These are phyloP conservation scores for Nicotiana benthamiana DNA, from an alignment of 257 asterid genomes.

Conservation along the genomic window DNA sequence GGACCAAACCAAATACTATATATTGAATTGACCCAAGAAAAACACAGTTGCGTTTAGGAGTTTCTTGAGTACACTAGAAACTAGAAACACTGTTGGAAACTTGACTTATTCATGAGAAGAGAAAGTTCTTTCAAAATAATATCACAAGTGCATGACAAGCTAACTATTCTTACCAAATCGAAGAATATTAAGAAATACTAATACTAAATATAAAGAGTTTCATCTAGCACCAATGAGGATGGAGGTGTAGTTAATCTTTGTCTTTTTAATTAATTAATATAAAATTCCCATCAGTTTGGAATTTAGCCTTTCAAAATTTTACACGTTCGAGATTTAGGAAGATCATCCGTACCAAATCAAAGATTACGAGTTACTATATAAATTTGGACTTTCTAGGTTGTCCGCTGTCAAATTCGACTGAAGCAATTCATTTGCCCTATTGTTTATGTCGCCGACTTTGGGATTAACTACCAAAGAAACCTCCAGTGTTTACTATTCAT, in stretches of 20 bases:
- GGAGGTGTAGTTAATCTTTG: background rate
- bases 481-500: background rate
- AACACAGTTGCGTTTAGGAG: background rate
- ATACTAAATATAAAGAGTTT: no score
- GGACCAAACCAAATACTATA: background rate
- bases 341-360: background rate
- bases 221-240: background rate
- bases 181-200: no score
- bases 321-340: background rate
- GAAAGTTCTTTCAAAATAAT: background rate
- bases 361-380: background rate
- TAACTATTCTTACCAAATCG: no score
- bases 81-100: background rate
- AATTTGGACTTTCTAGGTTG: background rate
- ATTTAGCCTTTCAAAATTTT: background rate
- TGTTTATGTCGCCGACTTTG: background rate
- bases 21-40: background rate
- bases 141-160: background rate
- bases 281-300: background rate
- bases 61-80: slow-evolving; percentile 2
- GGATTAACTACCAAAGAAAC: background rate
- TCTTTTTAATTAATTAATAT: background rate
- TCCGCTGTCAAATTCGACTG: background rate
- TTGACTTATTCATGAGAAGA: background rate
- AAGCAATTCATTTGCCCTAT: background rate